These are phyloP conservation scores for Mucor lusitanicus DNA, from an alignment of 371 early-diverging fungal genomes.

Conservation along the genomic window DNA sequence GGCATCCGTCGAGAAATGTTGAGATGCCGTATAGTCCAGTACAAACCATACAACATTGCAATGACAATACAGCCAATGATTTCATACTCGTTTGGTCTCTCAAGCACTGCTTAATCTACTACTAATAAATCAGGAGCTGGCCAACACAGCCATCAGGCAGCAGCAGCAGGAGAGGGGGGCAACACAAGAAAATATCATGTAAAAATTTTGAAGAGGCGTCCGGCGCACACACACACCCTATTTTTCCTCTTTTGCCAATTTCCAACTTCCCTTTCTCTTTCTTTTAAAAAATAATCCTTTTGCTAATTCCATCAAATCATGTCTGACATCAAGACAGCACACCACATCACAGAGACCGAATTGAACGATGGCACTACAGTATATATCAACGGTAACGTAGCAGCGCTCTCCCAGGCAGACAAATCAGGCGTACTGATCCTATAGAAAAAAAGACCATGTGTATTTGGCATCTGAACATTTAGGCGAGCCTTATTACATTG, in stretches of 20 bases:
- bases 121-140: not conserved
- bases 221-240: not conserved
- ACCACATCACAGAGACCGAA: slow-evolving; percentile 18
- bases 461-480: slow-evolving; percentile 75
- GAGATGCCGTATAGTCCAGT: too few species aligned
- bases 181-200: not conserved
- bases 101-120: too few species aligned
- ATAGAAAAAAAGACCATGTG: slow-evolving; percentile 59
- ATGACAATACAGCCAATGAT: too few species aligned
- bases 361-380: slow-evolving; percentile 31
- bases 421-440: not conserved
- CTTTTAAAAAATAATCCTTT: not conserved
- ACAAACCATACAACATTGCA: too few species aligned
- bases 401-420: not conserved
- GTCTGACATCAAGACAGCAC: slow-evolving; percentile 26
- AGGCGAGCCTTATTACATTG: slow-evolving; percentile 81
- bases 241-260: not conserved
- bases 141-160: not conserved
- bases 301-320: not conserved
- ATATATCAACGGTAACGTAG: slow-evolving; percentile 34
- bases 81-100: too few species aligned
- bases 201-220: not conserved
- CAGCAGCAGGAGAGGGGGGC: not conserved
- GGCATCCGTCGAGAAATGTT: too few species aligned
- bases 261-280: not conserved